Evolutionary conservation across 2,329 filamentous ascomycete species (phyloP).

Genomic region (Penicillium freii): DNA sequence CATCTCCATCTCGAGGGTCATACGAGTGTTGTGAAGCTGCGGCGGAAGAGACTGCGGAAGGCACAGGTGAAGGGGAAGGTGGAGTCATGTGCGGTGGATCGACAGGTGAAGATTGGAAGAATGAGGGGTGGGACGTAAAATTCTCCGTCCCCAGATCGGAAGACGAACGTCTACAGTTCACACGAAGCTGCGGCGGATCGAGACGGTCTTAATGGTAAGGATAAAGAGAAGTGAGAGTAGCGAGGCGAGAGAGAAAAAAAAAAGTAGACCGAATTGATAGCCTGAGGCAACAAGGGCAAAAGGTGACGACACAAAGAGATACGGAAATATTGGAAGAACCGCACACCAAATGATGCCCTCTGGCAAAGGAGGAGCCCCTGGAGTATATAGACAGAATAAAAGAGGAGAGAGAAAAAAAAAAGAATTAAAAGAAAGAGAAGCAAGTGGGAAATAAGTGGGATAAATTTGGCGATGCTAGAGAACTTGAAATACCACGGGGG

Average conservation of each 20-base stretch:
- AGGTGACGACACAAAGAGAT: constrained; percentile 17
- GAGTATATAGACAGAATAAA: constrained; percentile 7
- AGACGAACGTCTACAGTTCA: constrained; percentile 10
- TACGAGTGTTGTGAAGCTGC: constrained; percentile 42
- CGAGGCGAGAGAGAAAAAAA: constrained; percentile 11
- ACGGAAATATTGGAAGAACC: neutral
- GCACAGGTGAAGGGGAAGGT: constrained; percentile 42
- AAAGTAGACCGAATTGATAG: constrained; percentile 12
- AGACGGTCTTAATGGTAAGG: constrained; percentile 4
- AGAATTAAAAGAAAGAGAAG: constrained; percentile 4
- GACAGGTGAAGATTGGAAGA: constrained; percentile 17
- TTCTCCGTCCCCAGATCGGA: constrained; percentile 20
- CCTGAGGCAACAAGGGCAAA: constrained; percentile 19
- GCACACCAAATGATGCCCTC: constrained; percentile 3
- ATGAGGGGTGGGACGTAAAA: constrained; percentile 17
- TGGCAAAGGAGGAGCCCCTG: neutral
- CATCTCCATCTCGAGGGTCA: constrained; percentile 39
- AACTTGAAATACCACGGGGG: constrained; percentile 20
- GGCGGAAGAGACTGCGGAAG: constrained; percentile 45
- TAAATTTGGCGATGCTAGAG: constrained; percentile 26
- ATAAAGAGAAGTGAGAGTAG: constrained; percentile 7
- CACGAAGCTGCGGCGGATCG: neutral
- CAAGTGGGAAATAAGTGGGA: constrained; percentile 17
- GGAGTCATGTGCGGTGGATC: constrained; percentile 43
- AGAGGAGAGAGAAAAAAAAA: neutral